A percentile compares a stretch with the other conserved stretches of the same genome.
Evolutionary conservation across 2,329 filamentous ascomycete genomes (phyloP).

Genomic region (Harringtonia lauricola): DNA sequence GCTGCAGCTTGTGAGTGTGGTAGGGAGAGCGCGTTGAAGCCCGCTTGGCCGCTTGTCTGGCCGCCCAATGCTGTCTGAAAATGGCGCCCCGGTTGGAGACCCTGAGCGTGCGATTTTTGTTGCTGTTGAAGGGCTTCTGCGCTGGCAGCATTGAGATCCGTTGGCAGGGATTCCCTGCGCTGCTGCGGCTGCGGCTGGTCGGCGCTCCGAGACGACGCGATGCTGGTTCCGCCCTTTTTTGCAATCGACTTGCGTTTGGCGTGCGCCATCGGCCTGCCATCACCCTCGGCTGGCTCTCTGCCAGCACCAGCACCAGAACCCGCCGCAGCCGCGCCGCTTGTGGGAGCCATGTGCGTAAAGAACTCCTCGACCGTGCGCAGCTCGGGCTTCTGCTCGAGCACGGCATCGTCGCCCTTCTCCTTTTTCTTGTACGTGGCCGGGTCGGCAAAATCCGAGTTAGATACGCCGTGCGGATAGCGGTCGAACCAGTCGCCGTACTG

Average conservation of each 20-base stretch:
- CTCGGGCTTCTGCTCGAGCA: constrained; percentile 74
- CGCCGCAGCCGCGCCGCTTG: constrained; percentile 19
- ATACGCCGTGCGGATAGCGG: constrained; percentile 84
- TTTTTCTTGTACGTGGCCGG: constrained; percentile 56
- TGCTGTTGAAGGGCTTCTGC: constrained; percentile 15
- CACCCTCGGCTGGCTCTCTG: constrained; percentile 1
- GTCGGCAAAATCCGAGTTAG: constrained; percentile 72
- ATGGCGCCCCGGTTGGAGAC: constrained; percentile 27
- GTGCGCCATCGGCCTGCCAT: constrained; percentile 13
- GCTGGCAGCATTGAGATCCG: constrained; percentile 19
- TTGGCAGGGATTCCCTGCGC: constrained; percentile 26
- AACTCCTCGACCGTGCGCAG: constrained; percentile 93
- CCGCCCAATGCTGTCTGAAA: constrained; percentile 29
- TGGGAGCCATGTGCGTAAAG: constrained; percentile 66
- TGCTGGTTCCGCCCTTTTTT: constrained; percentile 24
- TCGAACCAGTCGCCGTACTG: constrained; percentile 98
- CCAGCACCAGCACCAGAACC: not conserved
- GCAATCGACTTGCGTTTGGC: constrained; percentile 27
- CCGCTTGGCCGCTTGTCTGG: constrained; percentile 27
- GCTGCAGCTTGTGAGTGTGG: constrained; percentile 27
- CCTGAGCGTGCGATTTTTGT: constrained; percentile 16
- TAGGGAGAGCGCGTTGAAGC: constrained; percentile 30
- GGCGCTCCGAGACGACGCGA: constrained; percentile 15
- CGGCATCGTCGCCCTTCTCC: constrained; percentile 75
- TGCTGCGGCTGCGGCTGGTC: constrained; percentile 19